Conservation (phyloP, 192 early-diverging fungal species). For the Coemansia sp. region DNA sequence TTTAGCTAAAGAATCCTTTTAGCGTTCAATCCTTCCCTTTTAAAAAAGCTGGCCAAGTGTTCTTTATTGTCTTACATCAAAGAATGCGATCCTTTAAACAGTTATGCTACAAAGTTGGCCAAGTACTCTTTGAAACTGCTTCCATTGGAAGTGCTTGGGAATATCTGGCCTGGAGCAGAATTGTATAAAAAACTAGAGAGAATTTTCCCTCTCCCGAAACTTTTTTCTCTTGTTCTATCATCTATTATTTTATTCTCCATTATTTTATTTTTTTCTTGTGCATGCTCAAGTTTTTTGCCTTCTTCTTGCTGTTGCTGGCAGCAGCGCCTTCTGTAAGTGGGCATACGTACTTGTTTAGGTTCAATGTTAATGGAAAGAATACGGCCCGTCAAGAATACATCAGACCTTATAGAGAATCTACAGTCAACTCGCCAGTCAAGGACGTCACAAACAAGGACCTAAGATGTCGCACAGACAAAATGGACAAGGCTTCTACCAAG, state of each 20-base stretch:
- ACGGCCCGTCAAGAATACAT: background rate
- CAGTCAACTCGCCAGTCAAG: conserved; percentile 4
- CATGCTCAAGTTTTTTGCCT: background rate
- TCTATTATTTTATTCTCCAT: background rate
- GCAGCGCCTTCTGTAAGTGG: background rate
- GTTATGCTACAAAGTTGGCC: background rate
- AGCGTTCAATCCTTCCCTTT: background rate
- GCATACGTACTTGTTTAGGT: conserved; percentile 2
- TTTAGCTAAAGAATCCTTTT: background rate
- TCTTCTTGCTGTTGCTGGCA: background rate
- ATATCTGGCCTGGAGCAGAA: background rate
- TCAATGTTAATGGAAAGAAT: background rate
- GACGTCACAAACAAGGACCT: background rate
- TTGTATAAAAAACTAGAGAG: background rate
- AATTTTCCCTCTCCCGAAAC: background rate
- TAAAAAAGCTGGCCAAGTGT: background rate
- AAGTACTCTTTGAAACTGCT: background rate
- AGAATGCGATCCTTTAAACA: background rate
- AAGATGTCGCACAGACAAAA: conserved; percentile 3
- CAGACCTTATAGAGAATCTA: background rate
- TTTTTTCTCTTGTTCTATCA: background rate
- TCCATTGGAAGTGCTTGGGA: background rate
- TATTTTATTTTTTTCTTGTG: background rate
- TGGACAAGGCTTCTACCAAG: background rate
- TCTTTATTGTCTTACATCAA: background rate